Base-by-base conservation (phyloP, 2,329 filamentous ascomycete genomes). In the Tolypocladium pustulatum region DNA sequence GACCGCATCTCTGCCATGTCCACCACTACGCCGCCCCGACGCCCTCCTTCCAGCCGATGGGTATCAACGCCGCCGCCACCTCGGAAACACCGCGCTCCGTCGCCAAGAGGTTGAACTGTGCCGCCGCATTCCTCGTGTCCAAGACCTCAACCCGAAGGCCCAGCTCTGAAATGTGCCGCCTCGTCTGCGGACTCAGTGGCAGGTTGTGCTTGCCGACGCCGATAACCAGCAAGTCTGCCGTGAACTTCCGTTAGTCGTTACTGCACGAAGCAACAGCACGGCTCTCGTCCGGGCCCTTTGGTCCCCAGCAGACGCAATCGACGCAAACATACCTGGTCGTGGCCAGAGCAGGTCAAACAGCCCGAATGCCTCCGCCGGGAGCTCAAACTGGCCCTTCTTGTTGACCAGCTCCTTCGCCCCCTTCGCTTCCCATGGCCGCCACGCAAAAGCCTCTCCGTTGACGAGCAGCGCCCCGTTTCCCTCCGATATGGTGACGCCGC, bases 71-170 rank as follows among this genome's bases (percentile, higher is more conserved):
- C 2, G 91, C 93, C 34, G 91, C 93, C 61, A 97, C 86, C 67
- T 93, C 88, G 25, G 85, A 81, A 7, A 94, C 85, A 1, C 94
- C 93, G 56, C 94, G 80, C 76, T 99, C 94, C 22, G 91, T 97
- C n/a, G 91, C 93, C 58, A 99, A 76, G 67, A 99, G 71, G 70
- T 99, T 99, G 73, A 94, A 99, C 71, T 97, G 91, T 38, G 92
- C 88, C 1, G 93, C 90, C 10, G 94, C 94, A 73, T 97, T 97
- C 62, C 91, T 81, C 37, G 94, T 97, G 74, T 97, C 94, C 68
- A 93, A 82, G 4, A 97, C 81, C 68, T 99, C 94, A 6, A 97
- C 80, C 59, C 90, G 81, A 65, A 97, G 89, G 0, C 94, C 94
- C 49, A 97, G 73, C 36, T 83, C 81, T 61, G 87, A 88, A 59